Evolutionary conservation across 768 basidiomycete species (phyloP), one percentile per base, ranked within the genome.

Genomic region (Gymnopilus junonius): DNA sequence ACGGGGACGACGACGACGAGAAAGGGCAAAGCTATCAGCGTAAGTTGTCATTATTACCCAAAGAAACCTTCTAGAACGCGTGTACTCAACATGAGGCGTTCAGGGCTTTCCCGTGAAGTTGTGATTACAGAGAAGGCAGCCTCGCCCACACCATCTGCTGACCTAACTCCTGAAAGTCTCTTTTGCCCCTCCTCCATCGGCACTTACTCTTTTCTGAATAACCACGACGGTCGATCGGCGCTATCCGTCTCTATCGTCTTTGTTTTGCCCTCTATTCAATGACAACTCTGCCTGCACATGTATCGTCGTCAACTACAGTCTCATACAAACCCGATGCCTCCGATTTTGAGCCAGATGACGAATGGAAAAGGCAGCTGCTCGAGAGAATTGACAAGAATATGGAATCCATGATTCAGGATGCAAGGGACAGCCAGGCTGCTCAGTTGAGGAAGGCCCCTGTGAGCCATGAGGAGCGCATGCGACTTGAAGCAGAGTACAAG

Each of bases 11-110:
- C 59, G 53, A 43, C 56, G 69, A 69, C 64, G 62, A 60, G 60
- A 42, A 65, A 56, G 60, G 69, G 62, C 25, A 34, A 58, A 64
- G 59, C 43, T 55, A 62, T 60, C 55, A 64, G 65, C 66, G 77
- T 74, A 65, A 74, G 73, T 72, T 65, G 64, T 35, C 67, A 65
- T 51, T 72, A 68, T 72, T 64, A 61, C 54, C 64, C 65, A 55
- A 53, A 61, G 39, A 32, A 59, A 62, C 59, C 67, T 75, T 75
- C 74, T 72, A 71, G 69, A 75, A 77, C 80, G 79, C 80, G 82
- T 83, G 83, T 76, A 69, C 77, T 81, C 67, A 79, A 84, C 84
- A 86, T 82, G 85, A 85, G 83, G 85, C 84, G 78, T 65, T 70
- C 75, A 79, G 79, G 77, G 73, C 75, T 75, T 78, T 78, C 77